A percentile compares a stretch with the other conserved stretches of the same genome.
These are phyloP conservation scores for Xylaria curta DNA, from an alignment of 495 filamentous ascomycete genomes.

Conservation along the genomic window DNA sequence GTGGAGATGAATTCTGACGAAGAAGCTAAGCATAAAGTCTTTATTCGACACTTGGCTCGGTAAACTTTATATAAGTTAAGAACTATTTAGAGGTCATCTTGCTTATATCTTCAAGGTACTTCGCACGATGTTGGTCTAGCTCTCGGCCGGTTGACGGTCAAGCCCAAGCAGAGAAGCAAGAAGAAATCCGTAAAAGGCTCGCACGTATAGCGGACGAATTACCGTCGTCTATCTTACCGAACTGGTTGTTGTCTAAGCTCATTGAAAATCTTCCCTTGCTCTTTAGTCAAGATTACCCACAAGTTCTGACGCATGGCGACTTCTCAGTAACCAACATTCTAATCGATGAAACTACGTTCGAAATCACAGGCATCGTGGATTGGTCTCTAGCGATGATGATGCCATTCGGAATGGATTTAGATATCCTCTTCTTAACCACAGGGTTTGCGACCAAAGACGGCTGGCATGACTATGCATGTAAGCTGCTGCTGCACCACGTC, in stretches of 20 bases:
- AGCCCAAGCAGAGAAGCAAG: conserved; percentile 15
- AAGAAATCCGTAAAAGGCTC: conserved; percentile 22
- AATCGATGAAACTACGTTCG: conserved; percentile 34
- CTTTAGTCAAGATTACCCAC: conserved; percentile 39
- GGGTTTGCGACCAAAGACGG: conserved; percentile 37
- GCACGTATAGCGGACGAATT: conserved; percentile 21
- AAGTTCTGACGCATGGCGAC: conserved; percentile 44
- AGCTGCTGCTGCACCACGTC: conserved; percentile 26
- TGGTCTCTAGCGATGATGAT: conserved; percentile 41
- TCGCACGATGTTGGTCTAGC: conserved; percentile 37
- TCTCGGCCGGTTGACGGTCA: conserved; percentile 25
- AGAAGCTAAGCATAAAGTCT: too few relatives aligned
- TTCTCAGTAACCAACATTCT: conserved; percentile 43
- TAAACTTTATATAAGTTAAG: conserved; percentile 19
- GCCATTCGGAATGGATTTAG: conserved; percentile 44
- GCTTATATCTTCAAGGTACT: conserved; percentile 35
- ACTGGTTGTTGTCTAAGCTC: conserved; percentile 29
- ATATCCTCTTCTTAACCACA: conserved; percentile 36
- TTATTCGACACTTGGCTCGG: too few relatives aligned
- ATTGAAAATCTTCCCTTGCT: conserved; percentile 35
- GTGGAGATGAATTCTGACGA: too few relatives aligned
- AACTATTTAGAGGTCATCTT: conserved; percentile 24
- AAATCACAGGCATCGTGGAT: conserved; percentile 46
- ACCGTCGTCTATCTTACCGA: conserved; percentile 28
- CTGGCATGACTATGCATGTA: conserved; percentile 7